These are phyloP conservation scores for Athelia sp. DNA, from an alignment of 1,284 basidiomycete genomes.

Conservation along the genomic window DNA sequence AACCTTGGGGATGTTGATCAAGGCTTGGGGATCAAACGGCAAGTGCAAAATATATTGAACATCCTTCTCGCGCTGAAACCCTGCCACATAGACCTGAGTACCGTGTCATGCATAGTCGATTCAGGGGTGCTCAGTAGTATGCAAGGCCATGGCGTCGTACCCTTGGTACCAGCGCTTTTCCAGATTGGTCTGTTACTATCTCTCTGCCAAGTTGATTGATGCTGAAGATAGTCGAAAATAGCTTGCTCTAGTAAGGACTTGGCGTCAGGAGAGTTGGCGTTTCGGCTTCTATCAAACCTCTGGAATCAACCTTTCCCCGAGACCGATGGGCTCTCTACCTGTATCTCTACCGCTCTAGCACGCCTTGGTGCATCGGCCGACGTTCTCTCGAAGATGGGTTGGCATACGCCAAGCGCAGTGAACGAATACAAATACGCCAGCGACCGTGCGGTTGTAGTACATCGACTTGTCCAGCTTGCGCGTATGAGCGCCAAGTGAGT, in stretches of 20 bases:
- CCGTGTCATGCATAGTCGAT: not conserved
- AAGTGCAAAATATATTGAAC: not conserved
- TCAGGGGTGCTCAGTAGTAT: not conserved
- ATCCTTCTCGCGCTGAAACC: no score
- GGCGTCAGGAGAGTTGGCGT: constrained; percentile 15
- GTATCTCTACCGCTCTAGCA: constrained; percentile 16
- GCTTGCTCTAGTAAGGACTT: constrained; percentile 12
- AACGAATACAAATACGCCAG: not conserved
- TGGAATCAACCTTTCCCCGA: constrained; percentile 17
- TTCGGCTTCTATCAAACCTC: constrained; percentile 17
- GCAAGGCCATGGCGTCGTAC: not conserved
- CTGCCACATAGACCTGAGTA: not conserved
- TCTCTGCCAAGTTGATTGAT: no score
- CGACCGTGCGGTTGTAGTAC: not conserved
- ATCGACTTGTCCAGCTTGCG: not conserved
- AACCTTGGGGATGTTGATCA: not conserved
- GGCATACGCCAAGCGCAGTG: not conserved
- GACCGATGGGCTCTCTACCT: constrained; percentile 16
- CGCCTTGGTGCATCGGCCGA: constrained; percentile 7
- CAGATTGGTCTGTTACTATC: no score
- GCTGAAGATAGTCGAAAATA: not conserved
- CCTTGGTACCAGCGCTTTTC: not conserved
- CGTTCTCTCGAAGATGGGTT: not conserved
- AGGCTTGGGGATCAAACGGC: not conserved
- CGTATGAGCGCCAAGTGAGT: constrained; percentile 33